Conservation (phyloP, 352 stramenopile genomes). For the Pythium phragmitis region DNA sequence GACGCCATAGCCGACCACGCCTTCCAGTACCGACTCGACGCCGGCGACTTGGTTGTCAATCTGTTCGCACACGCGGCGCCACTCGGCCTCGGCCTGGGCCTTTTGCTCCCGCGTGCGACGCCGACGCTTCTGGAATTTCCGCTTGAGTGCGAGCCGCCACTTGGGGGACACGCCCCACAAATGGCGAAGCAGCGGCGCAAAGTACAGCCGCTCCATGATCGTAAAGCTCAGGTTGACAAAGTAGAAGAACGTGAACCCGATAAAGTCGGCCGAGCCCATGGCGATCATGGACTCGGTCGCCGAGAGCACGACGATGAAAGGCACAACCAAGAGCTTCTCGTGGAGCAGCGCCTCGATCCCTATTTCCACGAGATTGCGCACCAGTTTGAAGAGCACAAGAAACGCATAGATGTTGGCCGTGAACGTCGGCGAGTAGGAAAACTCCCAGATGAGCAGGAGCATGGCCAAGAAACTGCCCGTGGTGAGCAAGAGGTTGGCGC, state of each 20-base stretch:
- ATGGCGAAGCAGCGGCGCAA: conserved; percentile 85
- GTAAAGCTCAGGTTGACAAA: conserved; percentile 92
- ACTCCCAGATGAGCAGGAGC: conserved; percentile 95
- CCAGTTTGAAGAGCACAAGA: conserved; percentile 90
- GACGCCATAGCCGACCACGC: conserved; percentile 88
- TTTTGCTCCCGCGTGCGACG: conserved; percentile 91
- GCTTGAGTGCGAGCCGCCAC: conserved; percentile 88
- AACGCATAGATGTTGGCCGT: conserved; percentile 91
- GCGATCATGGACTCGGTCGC: conserved; percentile 93
- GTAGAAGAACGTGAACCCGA: conserved; percentile 94
- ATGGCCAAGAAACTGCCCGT: conserved; percentile 81
- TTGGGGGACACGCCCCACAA: conserved; percentile 86
- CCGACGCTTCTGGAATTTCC: conserved; percentile 70
- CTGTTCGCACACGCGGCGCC: conserved; percentile 92
- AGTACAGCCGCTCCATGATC: conserved; percentile 94
- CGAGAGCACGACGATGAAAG: conserved; percentile 89
- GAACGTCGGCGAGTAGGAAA: conserved; percentile 94
- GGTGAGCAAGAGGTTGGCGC: conserved; percentile 88
- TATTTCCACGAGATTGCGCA: conserved; percentile 81
- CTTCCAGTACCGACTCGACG: conserved; percentile 93
- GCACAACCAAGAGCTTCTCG: conserved; percentile 91
- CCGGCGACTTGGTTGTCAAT: conserved; percentile 93
- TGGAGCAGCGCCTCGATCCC: conserved; percentile 84
- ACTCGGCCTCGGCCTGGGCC: conserved; percentile 89
- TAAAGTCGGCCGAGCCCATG: conserved; percentile 94